Percentiles rank a stretch among this genome's conserved stretches.
Conservation (phyloP, 441 rosid species). For the Syzygium malaccense region DNA sequence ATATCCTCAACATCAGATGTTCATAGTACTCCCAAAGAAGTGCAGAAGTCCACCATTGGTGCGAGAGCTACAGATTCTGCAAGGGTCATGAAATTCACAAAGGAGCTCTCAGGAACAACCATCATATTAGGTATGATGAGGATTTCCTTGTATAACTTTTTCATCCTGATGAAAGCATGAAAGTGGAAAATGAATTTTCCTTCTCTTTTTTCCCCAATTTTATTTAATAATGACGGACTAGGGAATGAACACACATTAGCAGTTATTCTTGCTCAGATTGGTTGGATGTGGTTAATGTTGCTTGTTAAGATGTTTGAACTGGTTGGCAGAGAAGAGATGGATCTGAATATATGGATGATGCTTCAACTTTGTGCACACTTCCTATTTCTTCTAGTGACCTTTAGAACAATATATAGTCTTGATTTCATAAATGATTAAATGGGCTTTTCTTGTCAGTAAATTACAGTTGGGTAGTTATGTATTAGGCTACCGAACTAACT, state of each 20-base stretch:
- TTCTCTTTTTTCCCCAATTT: neutral
- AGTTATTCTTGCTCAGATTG: neutral
- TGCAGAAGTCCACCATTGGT: constrained; percentile 51
- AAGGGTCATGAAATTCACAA: constrained; percentile 77
- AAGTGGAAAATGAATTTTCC: neutral
- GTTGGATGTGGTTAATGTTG: neutral
- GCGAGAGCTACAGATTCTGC: constrained; percentile 86
- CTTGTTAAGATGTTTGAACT: neutral
- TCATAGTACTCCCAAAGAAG: constrained; percentile 40
- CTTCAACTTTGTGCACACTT: neutral
- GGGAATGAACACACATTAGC: neutral
- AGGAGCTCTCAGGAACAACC: constrained; percentile 66
- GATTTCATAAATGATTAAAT: neutral
- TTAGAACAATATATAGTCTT: neutral
- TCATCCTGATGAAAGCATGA: neutral
- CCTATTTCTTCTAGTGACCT: neutral
- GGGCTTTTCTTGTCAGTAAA: neutral
- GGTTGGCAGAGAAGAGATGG: neutral
- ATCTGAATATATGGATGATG: neutral
- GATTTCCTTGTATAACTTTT: neutral
- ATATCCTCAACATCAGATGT: constrained; percentile 38
- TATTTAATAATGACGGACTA: neutral
- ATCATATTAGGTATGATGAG: constrained; percentile 66
- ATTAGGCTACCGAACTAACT: neutral
- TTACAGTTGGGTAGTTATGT: neutral